Percentiles rank a stretch among this genome's conserved stretches.
Evolutionary conservation across 345 rosid species (phyloP).

Genomic region (Punica granatum): DNA sequence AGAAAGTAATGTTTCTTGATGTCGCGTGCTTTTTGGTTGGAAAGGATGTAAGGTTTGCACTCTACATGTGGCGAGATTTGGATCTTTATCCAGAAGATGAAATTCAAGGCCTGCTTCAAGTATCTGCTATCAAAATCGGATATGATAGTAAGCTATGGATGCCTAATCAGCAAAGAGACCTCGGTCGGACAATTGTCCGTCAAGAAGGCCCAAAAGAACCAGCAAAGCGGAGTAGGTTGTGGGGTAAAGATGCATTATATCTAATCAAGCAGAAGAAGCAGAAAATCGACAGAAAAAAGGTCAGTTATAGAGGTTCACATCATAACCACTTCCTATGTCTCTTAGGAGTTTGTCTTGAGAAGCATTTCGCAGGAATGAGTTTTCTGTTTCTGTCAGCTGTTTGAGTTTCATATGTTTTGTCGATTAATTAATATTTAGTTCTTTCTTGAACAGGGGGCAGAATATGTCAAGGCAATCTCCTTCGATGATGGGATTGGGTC

Average conservation of each 20-base stretch:
- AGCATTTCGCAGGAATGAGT: too few species aligned
- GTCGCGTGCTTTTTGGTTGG: conserved; percentile 6
- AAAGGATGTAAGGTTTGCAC: not conserved
- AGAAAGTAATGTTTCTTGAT: not conserved
- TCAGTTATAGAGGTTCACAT: not conserved
- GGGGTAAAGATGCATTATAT: rapidly evolving
- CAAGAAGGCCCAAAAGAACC: not conserved
- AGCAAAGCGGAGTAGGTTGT: not conserved
- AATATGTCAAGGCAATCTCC: not conserved
- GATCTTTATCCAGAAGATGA: not conserved
- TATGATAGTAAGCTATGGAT: conserved; percentile 2
- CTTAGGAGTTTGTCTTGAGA: too few species aligned
- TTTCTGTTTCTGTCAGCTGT: not conserved
- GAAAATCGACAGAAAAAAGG: too few species aligned
- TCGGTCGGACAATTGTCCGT: not conserved
- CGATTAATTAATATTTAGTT: not conserved
- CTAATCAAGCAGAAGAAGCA: too few species aligned
- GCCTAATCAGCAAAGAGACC: conserved; percentile 6
- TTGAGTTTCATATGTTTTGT: not conserved
- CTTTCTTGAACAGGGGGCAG: not conserved
- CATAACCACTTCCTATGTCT: too few species aligned
- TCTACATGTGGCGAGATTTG: not conserved
- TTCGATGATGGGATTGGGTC: not conserved
- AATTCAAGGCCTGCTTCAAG: not conserved
- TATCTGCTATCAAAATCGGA: not conserved